Conservation (phyloP, 2,329 filamentous ascomycete genomes). For the Diaporthe helianthi region DNA sequence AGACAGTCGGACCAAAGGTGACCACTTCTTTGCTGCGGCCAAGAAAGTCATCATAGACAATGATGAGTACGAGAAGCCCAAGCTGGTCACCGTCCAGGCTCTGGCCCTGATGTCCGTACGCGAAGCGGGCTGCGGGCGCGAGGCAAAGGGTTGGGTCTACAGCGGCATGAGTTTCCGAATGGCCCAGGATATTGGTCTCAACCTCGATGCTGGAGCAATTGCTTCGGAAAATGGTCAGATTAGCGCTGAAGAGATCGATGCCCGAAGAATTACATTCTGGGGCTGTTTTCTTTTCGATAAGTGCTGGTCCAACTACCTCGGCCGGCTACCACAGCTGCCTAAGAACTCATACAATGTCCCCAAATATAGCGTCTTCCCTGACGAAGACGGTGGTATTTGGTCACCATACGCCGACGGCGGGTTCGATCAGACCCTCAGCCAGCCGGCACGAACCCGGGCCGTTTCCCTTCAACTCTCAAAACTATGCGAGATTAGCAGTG, state of each 20-base stretch:
- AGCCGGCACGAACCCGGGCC: constrained; percentile 83
- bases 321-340: constrained; percentile 85
- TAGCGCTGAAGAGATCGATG: constrained; percentile 86
- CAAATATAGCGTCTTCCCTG: constrained; percentile 89
- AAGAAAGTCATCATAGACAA: constrained; percentile 89
- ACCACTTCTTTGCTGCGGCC: constrained; percentile 95
- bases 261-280: constrained; percentile 92
- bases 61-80: constrained; percentile 90
- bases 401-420: constrained; percentile 87
- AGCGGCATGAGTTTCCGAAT: constrained; percentile 98
- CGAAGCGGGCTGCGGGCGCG: constrained; percentile 91
- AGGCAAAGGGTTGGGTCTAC: constrained; percentile 97
- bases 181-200: constrained; percentile 92
- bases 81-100: constrained; percentile 89
- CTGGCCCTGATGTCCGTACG: constrained; percentile 94
- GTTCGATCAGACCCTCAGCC: constrained; percentile 73
- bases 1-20: constrained; percentile 85
- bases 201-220: constrained; percentile 78
- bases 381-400: constrained; percentile 87
- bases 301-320: constrained; percentile 97
- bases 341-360: constrained; percentile 81
- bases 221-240: constrained; percentile 64
- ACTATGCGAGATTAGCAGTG: constrained; percentile 92
- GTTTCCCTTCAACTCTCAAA: constrained; percentile 81
- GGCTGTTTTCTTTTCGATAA: constrained; percentile 99